These are phyloP conservation scores for Elongisporangium anandrum DNA, from an alignment of 352 stramenopile species.

Conservation along the genomic window DNA sequence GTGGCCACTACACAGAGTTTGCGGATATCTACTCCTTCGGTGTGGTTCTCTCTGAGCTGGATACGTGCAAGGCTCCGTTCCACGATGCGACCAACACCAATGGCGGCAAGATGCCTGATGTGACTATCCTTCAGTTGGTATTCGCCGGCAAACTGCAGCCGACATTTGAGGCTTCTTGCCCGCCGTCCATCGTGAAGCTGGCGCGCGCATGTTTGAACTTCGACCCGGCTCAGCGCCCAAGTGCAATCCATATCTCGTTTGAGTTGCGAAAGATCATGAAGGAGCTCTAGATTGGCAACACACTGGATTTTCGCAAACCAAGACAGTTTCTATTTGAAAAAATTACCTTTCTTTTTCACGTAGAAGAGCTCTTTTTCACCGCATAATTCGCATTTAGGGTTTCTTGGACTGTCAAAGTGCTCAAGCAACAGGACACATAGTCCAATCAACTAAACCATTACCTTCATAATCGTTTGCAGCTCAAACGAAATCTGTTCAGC, in stretches of 20 bases:
- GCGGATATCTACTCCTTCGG: conserved; percentile 57
- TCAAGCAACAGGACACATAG: too few relatives aligned
- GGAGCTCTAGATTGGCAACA: too few relatives aligned
- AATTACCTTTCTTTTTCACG: too few relatives aligned
- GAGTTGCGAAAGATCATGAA: conserved; percentile 76
- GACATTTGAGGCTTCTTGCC: conserved; percentile 44
- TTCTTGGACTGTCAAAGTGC: too few relatives aligned
- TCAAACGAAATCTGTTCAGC: too few relatives aligned
- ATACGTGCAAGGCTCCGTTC: conserved; percentile 61
- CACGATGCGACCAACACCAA: conserved; percentile 61
- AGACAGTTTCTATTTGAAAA: too few relatives aligned
- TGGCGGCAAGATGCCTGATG: conserved; percentile 52
- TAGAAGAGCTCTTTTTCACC: too few relatives aligned
- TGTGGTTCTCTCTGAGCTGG: conserved; percentile 55
- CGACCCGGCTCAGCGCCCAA: conserved; percentile 56
- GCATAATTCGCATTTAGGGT: too few relatives aligned
- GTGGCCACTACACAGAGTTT: conserved; percentile 47
- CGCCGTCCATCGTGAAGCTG: conserved; percentile 48
- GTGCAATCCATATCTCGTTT: conserved; percentile 76
- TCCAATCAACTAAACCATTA: too few relatives aligned
- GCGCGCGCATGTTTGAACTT: conserved; percentile 59
- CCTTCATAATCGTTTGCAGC: neutral
- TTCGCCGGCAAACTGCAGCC: conserved; percentile 68
- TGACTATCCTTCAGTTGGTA: conserved; percentile 60
- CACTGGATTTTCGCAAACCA: too few relatives aligned